Conservation (phyloP, 768 basidiomycete genomes). For the Amanita rubescens region DNA sequence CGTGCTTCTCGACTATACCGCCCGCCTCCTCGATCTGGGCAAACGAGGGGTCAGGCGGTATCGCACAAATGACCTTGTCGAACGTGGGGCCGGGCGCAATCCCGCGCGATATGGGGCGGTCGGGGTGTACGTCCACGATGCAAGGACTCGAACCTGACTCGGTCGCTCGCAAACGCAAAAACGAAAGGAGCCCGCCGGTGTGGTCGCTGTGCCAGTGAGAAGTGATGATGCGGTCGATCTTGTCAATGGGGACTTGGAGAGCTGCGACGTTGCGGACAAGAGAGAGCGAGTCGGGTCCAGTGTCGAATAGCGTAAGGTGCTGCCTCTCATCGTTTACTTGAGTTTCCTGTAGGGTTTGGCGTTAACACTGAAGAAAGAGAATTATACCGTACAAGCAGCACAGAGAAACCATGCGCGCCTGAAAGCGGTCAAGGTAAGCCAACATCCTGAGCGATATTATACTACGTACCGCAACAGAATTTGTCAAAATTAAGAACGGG, state of each 20-base stretch:
- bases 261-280: conserved; percentile 66
- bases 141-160: conserved; percentile 21
- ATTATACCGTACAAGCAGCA: conserved; percentile 51
- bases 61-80: conserved; percentile 47
- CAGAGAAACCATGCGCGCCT: conserved; percentile 85
- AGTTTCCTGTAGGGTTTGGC: conserved; percentile 61
- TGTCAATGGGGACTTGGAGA: conserved; percentile 45
- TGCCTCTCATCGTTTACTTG: conserved; percentile 34
- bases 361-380: not conserved
- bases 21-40: conserved; percentile 49
- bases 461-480: conserved; percentile 46
- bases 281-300: conserved; percentile 71
- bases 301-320: conserved; percentile 70
- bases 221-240: conserved; percentile 57
- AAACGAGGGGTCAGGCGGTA: conserved; percentile 69
- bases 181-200: conserved; percentile 65
- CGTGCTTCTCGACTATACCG: conserved; percentile 48
- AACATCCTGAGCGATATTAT: conserved; percentile 1
- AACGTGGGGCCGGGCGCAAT: conserved; percentile 58
- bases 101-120: conserved; percentile 65
- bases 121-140: conserved; percentile 69
- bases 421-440: not conserved
- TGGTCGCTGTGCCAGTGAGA: conserved; percentile 80
- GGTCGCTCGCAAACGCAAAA: conserved; percentile 39
- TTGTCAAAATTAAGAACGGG: conserved; percentile 67